These are phyloP conservation scores for Claviceps digitariae DNA, from an alignment of 2,329 filamentous ascomycete genomes.

Conservation along the genomic window DNA sequence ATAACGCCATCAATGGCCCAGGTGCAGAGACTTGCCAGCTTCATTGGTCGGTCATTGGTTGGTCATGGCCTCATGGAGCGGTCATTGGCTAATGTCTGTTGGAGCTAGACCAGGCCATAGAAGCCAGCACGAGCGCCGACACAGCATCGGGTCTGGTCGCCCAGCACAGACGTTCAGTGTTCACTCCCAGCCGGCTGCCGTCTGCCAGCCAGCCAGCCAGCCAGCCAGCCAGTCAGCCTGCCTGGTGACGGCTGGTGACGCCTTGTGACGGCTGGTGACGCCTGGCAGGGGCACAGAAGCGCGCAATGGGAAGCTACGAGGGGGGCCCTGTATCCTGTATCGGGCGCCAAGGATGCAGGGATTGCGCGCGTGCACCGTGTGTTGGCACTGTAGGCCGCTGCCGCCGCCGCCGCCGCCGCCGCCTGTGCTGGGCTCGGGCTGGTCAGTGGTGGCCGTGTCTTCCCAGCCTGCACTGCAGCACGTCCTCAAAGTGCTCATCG, in stretches of 20 bases:
- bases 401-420: not conserved
- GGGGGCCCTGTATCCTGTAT: constrained; percentile 4
- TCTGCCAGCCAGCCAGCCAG: too few relatives aligned
- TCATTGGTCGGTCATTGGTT: not conserved
- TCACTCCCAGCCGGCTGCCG: not conserved
- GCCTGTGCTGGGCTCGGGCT: not conserved
- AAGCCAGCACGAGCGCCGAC: not conserved
- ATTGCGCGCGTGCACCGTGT: constrained; percentile 3
- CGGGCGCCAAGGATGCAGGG: constrained; percentile 1
- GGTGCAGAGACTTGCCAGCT: not conserved
- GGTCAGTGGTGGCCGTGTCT: not conserved
- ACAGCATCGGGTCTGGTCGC: not conserved
- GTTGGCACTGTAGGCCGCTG: constrained; percentile 5
- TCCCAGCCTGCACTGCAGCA: constrained; percentile 7
- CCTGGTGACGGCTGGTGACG: not conserved
- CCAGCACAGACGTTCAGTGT: not conserved
- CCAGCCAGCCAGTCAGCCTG: too few relatives aligned
- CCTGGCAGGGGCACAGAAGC: constrained; percentile 1
- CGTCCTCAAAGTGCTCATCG: not conserved
- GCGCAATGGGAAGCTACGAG: not conserved
- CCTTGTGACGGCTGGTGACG: not conserved
- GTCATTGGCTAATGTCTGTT: not conserved
- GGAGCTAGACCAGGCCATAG: not conserved
- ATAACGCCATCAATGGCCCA: not conserved
- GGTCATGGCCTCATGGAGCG: not conserved